A percentile compares a stretch with the other conserved stretches of the same genome.
Evolutionary conservation across 1,139 yeast genomes (phyloP).

Genomic region (Citeromyces siamensis): DNA sequence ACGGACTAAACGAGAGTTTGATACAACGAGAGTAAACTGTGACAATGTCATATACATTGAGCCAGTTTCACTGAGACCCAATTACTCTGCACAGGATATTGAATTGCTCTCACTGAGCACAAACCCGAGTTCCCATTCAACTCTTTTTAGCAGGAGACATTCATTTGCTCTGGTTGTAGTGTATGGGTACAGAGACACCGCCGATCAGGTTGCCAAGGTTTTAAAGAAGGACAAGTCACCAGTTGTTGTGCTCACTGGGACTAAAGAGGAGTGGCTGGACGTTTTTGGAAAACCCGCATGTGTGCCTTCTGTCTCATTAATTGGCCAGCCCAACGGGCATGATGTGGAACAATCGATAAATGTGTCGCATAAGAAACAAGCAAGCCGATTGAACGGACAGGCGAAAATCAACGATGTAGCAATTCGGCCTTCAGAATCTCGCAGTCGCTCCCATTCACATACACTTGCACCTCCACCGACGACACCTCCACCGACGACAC

Average conservation of each 20-base stretch:
- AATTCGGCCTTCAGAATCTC: constrained; percentile 7
- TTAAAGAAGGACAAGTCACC: constrained; percentile 28
- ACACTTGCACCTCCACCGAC: constrained; percentile 8
- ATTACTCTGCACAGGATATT: constrained; percentile 20
- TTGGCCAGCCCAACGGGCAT: too few species aligned
- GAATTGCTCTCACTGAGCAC: constrained; percentile 18
- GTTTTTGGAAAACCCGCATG: background rate
- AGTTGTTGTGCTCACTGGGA: constrained; percentile 47
- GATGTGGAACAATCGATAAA: too few species aligned
- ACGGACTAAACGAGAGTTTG: constrained; percentile 34
- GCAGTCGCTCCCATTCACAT: constrained; percentile 11
- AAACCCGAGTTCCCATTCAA: constrained; percentile 22
- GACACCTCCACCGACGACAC: constrained; percentile 7
- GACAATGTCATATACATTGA: constrained; percentile 44
- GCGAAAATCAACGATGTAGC: background rate
- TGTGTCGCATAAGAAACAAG: constrained; percentile 4
- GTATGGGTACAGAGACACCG: constrained; percentile 22
- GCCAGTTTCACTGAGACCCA: constrained; percentile 31
- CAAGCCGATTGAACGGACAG: constrained; percentile 1
- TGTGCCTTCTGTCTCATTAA: constrained; percentile 4
- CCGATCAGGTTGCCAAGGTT: constrained; percentile 22
- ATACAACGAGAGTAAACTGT: constrained; percentile 38
- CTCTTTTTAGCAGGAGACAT: constrained; percentile 29
- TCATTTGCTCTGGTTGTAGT: constrained; percentile 40
- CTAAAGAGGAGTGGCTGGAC: constrained; percentile 30